phyloP scores from a whole-genome alignment of 257 asterid genomes.

The Solanum ossicruentum region DNA sequence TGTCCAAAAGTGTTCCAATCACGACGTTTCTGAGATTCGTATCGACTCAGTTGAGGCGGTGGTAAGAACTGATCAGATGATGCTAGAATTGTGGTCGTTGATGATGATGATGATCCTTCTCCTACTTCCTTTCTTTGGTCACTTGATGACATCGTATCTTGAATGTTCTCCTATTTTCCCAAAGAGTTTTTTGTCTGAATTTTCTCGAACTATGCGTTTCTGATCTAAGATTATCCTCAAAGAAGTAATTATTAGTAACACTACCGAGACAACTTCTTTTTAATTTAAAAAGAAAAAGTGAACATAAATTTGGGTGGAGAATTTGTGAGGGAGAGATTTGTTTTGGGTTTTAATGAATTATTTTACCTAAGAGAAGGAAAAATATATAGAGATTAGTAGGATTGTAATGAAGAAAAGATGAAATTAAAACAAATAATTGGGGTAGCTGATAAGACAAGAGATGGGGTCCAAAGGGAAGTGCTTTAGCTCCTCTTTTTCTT shows the following conservation, averaged over 20 bases:
- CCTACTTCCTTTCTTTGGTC: constrained; percentile 24
- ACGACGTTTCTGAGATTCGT: constrained; percentile 79
- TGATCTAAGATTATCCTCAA: not conserved
- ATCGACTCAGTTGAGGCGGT: constrained; percentile 48
- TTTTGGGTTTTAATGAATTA: not conserved
- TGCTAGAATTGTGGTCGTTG: not conserved
- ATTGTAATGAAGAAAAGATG: constrained; percentile 6
- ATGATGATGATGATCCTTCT: constrained; percentile 25
- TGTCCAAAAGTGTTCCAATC: constrained; percentile 95
- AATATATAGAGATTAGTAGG: not conserved
- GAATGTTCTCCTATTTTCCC: not conserved
- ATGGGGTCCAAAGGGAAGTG: constrained; percentile 63
- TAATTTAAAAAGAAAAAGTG: not conserved
- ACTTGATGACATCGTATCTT: constrained; percentile 38
- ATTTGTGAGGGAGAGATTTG: not conserved
- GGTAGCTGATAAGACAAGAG: constrained; percentile 37
- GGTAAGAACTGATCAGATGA: not conserved
- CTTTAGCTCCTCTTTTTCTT: constrained; percentile 48
- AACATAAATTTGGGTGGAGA: not conserved
- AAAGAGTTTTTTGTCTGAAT: not conserved
- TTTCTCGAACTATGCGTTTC: not conserved
- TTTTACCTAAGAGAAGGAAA: not conserved
- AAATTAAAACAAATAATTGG: constrained; percentile 24
- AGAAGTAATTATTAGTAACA: not conserved
- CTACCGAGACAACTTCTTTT: not conserved